A percentile compares a stretch with the other conserved stretches of the same genome.
phyloP scores from a whole-genome alignment of 352 stramenopile species.

The Aphanomyces astaci region DNA sequence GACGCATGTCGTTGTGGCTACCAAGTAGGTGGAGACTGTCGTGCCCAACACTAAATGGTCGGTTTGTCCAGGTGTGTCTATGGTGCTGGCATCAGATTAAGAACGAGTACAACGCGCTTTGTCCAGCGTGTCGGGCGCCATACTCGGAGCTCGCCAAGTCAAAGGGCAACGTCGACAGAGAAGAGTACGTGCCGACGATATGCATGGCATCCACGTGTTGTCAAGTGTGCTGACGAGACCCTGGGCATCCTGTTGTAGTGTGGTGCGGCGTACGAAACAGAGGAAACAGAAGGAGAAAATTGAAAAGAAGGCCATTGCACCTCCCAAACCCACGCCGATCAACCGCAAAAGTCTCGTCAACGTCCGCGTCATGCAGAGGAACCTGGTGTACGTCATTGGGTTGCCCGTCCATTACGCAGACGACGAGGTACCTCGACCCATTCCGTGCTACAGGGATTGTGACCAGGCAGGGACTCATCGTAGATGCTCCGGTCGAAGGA shows the following conservation, averaged over 20 bases:
- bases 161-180: constrained; percentile 89
- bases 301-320: constrained; percentile 50
- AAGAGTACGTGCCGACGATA: constrained; percentile 64
- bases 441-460: background rate
- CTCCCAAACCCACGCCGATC: constrained; percentile 32
- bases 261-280: constrained; percentile 69
- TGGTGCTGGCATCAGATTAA: constrained; percentile 99
- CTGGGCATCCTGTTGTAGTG: constrained; percentile 27
- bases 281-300: constrained; percentile 80
- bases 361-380: constrained; percentile 89
- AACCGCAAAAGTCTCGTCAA: constrained; percentile 83
- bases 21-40: constrained; percentile 46
- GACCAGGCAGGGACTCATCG: background rate
- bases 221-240: too few species aligned
- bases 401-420: constrained; percentile 78
- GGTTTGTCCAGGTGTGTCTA: constrained; percentile 87
- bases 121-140: constrained; percentile 94
- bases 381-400: constrained; percentile 93
- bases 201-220: too few species aligned
- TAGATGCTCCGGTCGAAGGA: constrained; percentile 74
- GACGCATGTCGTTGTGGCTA: constrained; percentile 98
- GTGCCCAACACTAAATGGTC: background rate
- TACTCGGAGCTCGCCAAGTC: constrained; percentile 92
- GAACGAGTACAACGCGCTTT: constrained; percentile 97
- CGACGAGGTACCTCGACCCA: constrained; percentile 42